Evolutionary conservation across 2,329 filamentous ascomycete genomes (phyloP).

Genomic region (Arthrobotrys entomopaga): DNA sequence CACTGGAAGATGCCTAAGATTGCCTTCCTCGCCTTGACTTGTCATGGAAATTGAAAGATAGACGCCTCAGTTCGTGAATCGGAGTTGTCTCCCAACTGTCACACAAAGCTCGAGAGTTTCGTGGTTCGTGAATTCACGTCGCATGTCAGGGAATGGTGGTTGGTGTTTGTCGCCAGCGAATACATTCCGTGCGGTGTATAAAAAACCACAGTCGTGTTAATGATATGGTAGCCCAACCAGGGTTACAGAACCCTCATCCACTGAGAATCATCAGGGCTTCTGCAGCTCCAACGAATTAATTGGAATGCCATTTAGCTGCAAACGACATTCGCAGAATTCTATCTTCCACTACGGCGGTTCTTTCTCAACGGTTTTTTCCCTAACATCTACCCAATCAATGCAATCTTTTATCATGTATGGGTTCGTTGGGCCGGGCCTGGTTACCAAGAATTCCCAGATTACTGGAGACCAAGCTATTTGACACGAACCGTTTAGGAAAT

Average conservation of each 20-base stretch:
- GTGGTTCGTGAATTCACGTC: slow-evolving; percentile 11
- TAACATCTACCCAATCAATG: background rate
- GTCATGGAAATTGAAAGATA: background rate
- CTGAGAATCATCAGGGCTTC: background rate
- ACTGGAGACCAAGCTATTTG: slow-evolving; percentile 27
- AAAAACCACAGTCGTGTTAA: background rate
- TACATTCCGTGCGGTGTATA: slow-evolving; percentile 54
- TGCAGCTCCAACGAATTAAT: background rate
- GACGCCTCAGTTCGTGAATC: background rate
- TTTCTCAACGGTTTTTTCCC: slow-evolving; percentile 39
- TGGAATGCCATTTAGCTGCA: slow-evolving; percentile 42
- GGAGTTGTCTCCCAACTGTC: background rate
- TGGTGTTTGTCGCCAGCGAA: slow-evolving; percentile 52
- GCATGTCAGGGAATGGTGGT: slow-evolving; percentile 38
- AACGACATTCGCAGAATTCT: slow-evolving; percentile 26
- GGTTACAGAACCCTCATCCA: slow-evolving; percentile 27
- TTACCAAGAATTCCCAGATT: too few relatives aligned
- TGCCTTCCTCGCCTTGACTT: slow-evolving; percentile 28
- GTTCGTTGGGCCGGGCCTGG: slow-evolving; percentile 5
- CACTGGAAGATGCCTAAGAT: background rate
- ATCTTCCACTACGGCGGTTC: slow-evolving; percentile 30
- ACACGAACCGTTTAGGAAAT: slow-evolving; percentile 35
- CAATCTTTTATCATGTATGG: background rate
- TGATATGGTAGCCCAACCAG: slow-evolving; percentile 1
- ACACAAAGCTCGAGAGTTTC: slow-evolving; percentile 26